Base-by-base conservation (phyloP, 176 grass and related monocot species). In the Urochloa ruziziensis region DNA sequence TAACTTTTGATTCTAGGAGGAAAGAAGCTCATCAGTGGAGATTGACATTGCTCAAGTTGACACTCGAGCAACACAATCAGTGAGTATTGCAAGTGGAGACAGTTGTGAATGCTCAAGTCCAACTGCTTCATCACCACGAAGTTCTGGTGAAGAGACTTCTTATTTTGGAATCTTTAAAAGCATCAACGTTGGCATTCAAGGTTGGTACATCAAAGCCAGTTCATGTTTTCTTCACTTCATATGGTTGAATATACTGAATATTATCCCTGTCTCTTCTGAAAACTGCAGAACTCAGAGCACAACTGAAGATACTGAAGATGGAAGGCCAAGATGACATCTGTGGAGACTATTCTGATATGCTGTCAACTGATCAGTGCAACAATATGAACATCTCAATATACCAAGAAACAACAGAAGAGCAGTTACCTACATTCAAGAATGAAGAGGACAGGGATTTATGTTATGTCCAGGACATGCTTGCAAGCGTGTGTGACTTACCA, bases 291-390 rank as follows among this genome's bases (percentile, higher is more conserved):
- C 90, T 94, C 18, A 86, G 79, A 66, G 21, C 79, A 10, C 93
- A 94, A 68, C 93, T 94, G 65, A 88, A 88, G 73, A 89, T 90
- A 83, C 87, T 92, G 33, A 94, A 94, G 70, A 78, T 77, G 82
- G 93, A 80, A 61, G 90, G 73, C 24, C 76, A 89, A 73, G 34
- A 40, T 60, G 74, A 75, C 37, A 34, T 46, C 3, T 70, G 49
- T 27, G 34, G 56, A 63, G 82, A 94, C 32, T 65, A 87, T 82
- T 64, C 15, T 11, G 85, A 88, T 54, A 16, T 62, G 15, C 61
- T 66, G 25, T 87, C 72, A 10, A 80, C 82, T 14, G 74, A 90
- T 9, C 85, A 87, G 32, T 77, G 81, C 44, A 56, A 47, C 18
- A 32, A 27, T 62, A 70, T 21, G 2, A 49, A 82, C 32, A 79